Conservation (phyloP, 2,329 filamentous ascomycete genomes). For the Fusarium praegraminearum region DNA sequence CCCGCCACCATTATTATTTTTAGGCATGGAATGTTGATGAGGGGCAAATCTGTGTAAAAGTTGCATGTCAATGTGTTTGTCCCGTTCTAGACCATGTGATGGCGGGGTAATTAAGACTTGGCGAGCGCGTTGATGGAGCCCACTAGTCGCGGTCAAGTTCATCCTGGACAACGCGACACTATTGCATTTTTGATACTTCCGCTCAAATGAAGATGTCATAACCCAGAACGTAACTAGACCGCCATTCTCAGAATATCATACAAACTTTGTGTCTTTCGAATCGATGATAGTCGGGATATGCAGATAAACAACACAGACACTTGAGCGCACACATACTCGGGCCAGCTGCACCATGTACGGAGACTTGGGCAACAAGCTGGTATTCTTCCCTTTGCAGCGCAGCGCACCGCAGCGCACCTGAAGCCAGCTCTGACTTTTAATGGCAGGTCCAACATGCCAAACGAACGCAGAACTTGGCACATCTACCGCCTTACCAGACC, state of each 20-base stretch:
- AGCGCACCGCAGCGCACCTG: background rate
- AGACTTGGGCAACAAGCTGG: conserved; percentile 87
- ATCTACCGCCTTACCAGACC: conserved; percentile 91
- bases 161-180: conserved; percentile 26
- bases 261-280: background rate
- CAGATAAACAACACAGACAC: background rate
- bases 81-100: conserved; percentile 42
- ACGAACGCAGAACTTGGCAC: conserved; percentile 85
- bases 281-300: background rate
- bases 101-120: conserved; percentile 42
- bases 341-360: conserved; percentile 76
- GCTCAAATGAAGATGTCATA: conserved; percentile 21
- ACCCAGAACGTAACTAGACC: conserved; percentile 7
- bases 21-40: conserved; percentile 16
- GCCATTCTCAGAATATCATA: background rate
- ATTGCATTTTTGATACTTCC: conserved; percentile 13
- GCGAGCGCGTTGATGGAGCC: conserved; percentile 28
- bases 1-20: conserved; percentile 13
- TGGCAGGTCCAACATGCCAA: conserved; percentile 92
- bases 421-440: conserved; percentile 18
- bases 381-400: conserved; percentile 52
- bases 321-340: conserved; percentile 12
- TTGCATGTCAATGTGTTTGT: conserved; percentile 35
- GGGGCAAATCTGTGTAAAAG: conserved; percentile 34
- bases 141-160: conserved; percentile 30